Conservation (phyloP, 768 basidiomycete species). For the Lyophyllum shimeji region DNA sequence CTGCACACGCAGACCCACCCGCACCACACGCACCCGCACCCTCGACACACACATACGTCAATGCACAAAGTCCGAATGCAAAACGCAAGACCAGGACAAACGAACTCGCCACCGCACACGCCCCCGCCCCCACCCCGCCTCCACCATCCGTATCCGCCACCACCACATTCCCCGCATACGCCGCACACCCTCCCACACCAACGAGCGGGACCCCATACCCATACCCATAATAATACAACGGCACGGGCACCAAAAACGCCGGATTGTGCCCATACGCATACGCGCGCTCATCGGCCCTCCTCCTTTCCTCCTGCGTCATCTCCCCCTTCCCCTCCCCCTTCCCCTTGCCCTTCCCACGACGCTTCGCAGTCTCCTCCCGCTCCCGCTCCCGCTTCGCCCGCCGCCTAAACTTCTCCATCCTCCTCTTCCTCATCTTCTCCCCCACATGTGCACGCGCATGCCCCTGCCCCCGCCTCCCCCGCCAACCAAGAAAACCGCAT, state of each 20-base stretch:
- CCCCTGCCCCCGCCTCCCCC: no score
- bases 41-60: not conserved
- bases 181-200: not conserved
- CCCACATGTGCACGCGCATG: no score
- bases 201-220: not conserved
- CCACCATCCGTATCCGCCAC: slow-evolving; percentile 17
- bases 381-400: slow-evolving; percentile 28
- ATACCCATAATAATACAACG: slow-evolving; percentile 16
- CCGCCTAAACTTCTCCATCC: slow-evolving; percentile 14
- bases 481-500: slow-evolving; percentile 34
- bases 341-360: slow-evolving; percentile 12
- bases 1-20: not conserved
- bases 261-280: slow-evolving; percentile 18
- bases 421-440: not conserved
- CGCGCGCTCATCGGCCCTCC: not conserved
- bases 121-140: slow-evolving; percentile 13
- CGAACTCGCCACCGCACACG: slow-evolving; percentile 23
- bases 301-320: not conserved
- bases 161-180: slow-evolving; percentile 6
- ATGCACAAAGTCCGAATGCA: not conserved
- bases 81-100: not conserved
- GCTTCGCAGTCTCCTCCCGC: slow-evolving; percentile 16
- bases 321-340: slow-evolving; percentile 1
- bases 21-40: slow-evolving; percentile 4
- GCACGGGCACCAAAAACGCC: slow-evolving; percentile 42